phyloP scores from a whole-genome alignment of 2,329 filamentous ascomycete species.

The Trichoderma sp. region DNA sequence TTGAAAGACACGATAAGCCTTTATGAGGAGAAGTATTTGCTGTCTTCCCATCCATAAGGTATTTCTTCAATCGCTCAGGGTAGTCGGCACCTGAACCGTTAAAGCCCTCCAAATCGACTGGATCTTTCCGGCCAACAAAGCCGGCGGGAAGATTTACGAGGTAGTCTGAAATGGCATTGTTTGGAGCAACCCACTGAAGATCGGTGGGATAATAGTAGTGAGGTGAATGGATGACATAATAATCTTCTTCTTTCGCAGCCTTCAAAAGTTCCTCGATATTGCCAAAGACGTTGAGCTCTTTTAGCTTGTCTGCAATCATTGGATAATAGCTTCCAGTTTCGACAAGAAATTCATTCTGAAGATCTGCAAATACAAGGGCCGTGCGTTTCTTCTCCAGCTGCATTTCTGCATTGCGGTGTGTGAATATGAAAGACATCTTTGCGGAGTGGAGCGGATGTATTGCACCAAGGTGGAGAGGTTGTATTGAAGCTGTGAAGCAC shows the following conservation, averaged over 20 bases:
- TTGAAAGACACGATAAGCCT: not conserved
- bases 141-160: not conserved
- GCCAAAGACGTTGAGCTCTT: not conserved
- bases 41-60: conserved; percentile 2
- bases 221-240: not conserved
- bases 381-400: not conserved
- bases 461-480: not conserved
- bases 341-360: not conserved
- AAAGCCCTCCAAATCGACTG: not conserved
- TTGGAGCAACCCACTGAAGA: not conserved
- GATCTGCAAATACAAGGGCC: not conserved
- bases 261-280: not conserved
- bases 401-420: not conserved
- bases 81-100: not conserved
- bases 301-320: not conserved
- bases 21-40: not conserved
- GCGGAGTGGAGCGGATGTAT: not conserved
- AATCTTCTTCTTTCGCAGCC: not conserved
- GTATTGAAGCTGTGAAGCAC: no score
- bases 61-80: not conserved
- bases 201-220: not conserved
- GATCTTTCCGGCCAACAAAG: not conserved
- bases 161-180: not conserved
- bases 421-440: not conserved
- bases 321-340: not conserved